Conservation (phyloP, 2,329 filamentous ascomycete genomes). For the Pyrenochaeta sp. region DNA sequence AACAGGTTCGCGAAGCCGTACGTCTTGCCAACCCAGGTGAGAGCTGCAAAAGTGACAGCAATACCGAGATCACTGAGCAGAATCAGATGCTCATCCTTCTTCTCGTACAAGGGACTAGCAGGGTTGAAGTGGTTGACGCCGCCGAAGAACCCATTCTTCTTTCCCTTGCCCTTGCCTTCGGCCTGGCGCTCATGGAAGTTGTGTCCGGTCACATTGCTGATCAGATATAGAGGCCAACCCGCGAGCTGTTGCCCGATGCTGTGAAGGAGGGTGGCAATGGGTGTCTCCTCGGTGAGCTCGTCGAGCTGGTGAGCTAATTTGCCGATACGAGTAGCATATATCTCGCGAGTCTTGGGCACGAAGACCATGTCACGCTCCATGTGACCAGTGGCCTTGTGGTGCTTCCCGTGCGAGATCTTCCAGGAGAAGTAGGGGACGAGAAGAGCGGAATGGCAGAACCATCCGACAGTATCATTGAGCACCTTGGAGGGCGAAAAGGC, state of each 20-base stretch:
- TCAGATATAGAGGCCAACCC: slow-evolving; percentile 92
- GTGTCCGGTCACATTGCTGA: slow-evolving; percentile 95
- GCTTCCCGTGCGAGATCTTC: slow-evolving; percentile 99
- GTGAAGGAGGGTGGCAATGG: slow-evolving; percentile 77
- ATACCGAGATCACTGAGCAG: slow-evolving; percentile 83
- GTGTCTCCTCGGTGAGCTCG: slow-evolving; percentile 94
- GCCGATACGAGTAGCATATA: slow-evolving; percentile 79
- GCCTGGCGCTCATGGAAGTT: slow-evolving; percentile 89
- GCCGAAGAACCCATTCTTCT: slow-evolving; percentile 79
- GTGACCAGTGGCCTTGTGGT: slow-evolving; percentile 98
- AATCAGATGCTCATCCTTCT: slow-evolving; percentile 88
- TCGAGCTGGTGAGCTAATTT: slow-evolving; percentile 79
- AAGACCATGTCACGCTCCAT: slow-evolving; percentile 99
- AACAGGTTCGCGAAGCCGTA: slow-evolving; percentile 87
- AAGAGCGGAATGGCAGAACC: slow-evolving; percentile 86
- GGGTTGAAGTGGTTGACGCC: slow-evolving; percentile 97
- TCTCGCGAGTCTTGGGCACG: slow-evolving; percentile 87
- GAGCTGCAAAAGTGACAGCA: slow-evolving; percentile 65
- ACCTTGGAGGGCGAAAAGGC: slow-evolving; percentile 93
- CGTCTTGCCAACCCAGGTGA: slow-evolving; percentile 75
- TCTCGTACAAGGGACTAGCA: slow-evolving; percentile 87
- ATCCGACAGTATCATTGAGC: slow-evolving; percentile 91
- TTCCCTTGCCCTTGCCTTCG: slow-evolving; percentile 93
- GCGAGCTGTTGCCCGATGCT: slow-evolving; percentile 86
- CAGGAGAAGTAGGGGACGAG: slow-evolving; percentile 98